Base-by-base conservation (phyloP, 2,329 filamentous ascomycete genomes). In the Grosmannia clavigera region DNA sequence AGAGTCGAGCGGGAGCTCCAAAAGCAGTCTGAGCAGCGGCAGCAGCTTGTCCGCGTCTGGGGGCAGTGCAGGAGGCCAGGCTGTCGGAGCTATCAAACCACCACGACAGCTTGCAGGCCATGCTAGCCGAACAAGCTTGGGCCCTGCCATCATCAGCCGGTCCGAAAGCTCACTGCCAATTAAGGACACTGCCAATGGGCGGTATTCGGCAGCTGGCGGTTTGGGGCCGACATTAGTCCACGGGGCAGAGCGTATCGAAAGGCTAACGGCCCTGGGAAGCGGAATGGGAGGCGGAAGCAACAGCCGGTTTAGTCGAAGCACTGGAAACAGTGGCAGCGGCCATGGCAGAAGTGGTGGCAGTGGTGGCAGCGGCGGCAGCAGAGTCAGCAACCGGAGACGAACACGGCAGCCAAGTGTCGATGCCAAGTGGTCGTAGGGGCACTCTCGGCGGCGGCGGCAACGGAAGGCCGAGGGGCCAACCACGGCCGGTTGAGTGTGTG, bases 91-190 rank as follows among this genome's bases (percentile, higher is more conserved):
- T 29, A 69, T 65, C 62, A 64, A 70, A 46, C 65, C 71, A 16
- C 67, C 68, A 25, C 65, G 70, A 22, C 70, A 68, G 50, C 68
- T 68, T 10, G 59, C 65, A 7, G 61, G 59, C 64, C 46, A 64
- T 62, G 55, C 57, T n/a, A 67, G 65, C 2, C 65, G 71, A 19
- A 66, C 67, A 9, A 70, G 66, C 61, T 55, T 71, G 29, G 65
- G 65, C 2, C 62, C 61, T 5, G 62, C 64, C 52, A 60, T 62
- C 25, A 60, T 61, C 60, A 64, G 63, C 61, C 65, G 67, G 3
- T 64, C 66, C 1, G 65, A 68, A 11, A 66, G 66, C 61, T 66
- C 66, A 0, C 40, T 65, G 56, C 65, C 66, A 7, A 68, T 65
- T 54, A 69, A 68, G 61, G 67, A 68, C 58, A 67, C 65, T 52